Percentiles rank a stretch among this genome's conserved stretches.
These are phyloP conservation scores for Malassezia nana DNA, from an alignment of 1,284 basidiomycete species.

Conservation along the genomic window DNA sequence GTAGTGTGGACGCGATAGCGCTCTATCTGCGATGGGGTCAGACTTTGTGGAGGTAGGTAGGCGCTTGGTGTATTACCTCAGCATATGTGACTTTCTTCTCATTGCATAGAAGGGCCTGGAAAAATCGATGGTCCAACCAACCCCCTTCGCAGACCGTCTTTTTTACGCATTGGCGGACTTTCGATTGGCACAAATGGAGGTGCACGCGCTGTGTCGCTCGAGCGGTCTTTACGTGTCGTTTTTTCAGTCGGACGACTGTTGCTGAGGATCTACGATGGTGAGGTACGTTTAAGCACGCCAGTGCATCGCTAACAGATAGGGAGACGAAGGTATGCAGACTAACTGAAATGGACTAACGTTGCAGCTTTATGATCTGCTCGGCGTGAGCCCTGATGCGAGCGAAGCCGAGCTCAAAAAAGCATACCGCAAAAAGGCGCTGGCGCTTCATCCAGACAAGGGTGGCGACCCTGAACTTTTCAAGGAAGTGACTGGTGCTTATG, in stretches of 20 bases:
- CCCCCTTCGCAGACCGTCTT: neutral
- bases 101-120: slow-evolving; percentile 8
- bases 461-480: slow-evolving; percentile 94
- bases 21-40: neutral
- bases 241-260: slow-evolving; percentile 3
- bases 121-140: neutral
- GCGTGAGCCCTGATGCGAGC: slow-evolving; percentile 31
- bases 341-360: neutral
- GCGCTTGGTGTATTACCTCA: neutral
- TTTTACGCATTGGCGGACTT: neutral
- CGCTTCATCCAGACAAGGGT: slow-evolving; percentile 82
- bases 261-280: slow-evolving; percentile 12
- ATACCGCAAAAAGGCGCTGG: slow-evolving; percentile 40
- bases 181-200: neutral
- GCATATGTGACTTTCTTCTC: neutral
- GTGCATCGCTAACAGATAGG: slow-evolving; percentile 9
- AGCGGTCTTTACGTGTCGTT: neutral
- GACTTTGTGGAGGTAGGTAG: neutral
- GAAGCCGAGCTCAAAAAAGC: slow-evolving; percentile 46
- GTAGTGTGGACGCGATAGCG: neutral
- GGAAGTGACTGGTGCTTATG: slow-evolving; percentile 92
- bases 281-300: slow-evolving; percentile 8
- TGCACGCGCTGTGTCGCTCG: neutral
- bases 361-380: slow-evolving; percentile 46
- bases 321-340: slow-evolving; percentile 19